Percentiles rank a stretch among this genome's conserved stretches.
Conservation (phyloP, 108 stramenopile genomes). For the Schizochytrium sp. region DNA sequence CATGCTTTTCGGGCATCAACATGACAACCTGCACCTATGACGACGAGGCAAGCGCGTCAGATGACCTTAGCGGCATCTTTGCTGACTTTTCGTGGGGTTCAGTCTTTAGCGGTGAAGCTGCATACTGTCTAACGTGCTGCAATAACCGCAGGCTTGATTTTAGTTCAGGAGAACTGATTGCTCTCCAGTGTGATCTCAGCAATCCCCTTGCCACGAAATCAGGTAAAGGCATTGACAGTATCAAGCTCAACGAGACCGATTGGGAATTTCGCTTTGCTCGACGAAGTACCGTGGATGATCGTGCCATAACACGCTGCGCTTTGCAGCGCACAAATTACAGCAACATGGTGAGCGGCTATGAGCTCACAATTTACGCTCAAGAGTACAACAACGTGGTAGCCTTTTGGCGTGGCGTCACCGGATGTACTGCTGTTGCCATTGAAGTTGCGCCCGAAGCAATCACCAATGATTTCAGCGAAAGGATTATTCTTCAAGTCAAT, state of each 20-base stretch:
- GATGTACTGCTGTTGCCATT: background rate
- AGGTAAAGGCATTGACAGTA: background rate
- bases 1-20: background rate
- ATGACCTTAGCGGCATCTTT: background rate
- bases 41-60: background rate
- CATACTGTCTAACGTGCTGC: background rate
- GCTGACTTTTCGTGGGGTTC: background rate
- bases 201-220: background rate
- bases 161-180: no score
- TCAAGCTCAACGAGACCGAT: background rate
- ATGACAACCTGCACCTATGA: background rate
- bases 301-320: background rate
- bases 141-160: background rate
- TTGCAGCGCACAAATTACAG: background rate
- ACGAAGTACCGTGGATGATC: background rate
- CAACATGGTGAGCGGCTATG: background rate
- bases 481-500: background rate
- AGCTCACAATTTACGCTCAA: background rate
- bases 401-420: background rate
- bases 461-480: background rate
- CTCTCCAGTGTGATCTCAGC: background rate
- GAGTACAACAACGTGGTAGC: background rate
- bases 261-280: slow-evolving; percentile 1
- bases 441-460: background rate
- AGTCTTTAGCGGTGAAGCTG: background rate